phyloP scores from a whole-genome alignment of 306 rosid genomes.

The Morella rubra region DNA sequence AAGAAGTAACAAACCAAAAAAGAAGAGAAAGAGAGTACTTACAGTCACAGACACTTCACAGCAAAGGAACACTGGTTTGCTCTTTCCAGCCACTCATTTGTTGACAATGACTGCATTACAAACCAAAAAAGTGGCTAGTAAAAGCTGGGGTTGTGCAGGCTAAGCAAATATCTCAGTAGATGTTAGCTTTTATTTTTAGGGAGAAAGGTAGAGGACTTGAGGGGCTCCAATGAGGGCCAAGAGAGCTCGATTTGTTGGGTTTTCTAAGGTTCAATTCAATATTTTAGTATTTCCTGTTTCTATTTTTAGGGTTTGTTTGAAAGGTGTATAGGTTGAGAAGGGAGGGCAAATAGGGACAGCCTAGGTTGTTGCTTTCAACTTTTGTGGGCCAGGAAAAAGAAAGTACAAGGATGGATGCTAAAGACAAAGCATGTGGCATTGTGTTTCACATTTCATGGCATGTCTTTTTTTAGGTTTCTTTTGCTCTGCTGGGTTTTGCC shows the following conservation, averaged over 20 bases:
- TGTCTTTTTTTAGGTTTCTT: slow-evolving; percentile 50
- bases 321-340: slow-evolving; percentile 21
- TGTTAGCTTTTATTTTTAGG: slow-evolving; percentile 25
- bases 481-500: slow-evolving; percentile 5
- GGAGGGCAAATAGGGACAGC: slow-evolving; percentile 58
- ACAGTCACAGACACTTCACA: slow-evolving; percentile 25
- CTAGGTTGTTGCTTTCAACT: slow-evolving; percentile 77
- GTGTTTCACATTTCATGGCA: slow-evolving; percentile 96
- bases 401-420: slow-evolving; percentile 81
- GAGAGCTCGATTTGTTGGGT: slow-evolving; percentile 28
- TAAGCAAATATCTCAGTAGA: slow-evolving; percentile 43
- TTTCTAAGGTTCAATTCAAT: slow-evolving; percentile 22
- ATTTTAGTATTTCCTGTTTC: slow-evolving; percentile 18
- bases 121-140: slow-evolving; percentile 41
- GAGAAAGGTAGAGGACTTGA: slow-evolving; percentile 10
- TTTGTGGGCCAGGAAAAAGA: slow-evolving; percentile 48
- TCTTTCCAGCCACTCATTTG: slow-evolving; percentile 42
- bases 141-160: slow-evolving; percentile 1
- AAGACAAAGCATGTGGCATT: slow-evolving; percentile 77
- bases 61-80: slow-evolving; percentile 31
- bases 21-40: slow-evolving; percentile 17
- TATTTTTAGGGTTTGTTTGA: slow-evolving; percentile 42
- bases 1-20: slow-evolving; percentile 21
- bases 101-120: slow-evolving; percentile 73
- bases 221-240: slow-evolving; percentile 25